Evolutionary conservation across 73 alveolate species (phyloP).

Genomic region (Paramecium sonneborni): DNA sequence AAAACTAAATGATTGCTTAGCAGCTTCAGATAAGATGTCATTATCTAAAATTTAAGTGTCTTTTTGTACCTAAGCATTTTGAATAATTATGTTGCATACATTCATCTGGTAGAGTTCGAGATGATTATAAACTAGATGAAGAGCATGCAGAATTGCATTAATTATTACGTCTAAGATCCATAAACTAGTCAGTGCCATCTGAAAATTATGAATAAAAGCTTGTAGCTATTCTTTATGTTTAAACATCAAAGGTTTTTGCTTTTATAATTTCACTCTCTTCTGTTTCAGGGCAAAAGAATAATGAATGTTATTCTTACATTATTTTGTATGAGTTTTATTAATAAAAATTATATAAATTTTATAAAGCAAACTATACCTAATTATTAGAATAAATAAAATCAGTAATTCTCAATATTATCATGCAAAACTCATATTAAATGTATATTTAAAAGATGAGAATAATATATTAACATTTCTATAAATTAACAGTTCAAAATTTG

Average conservation of each 20-base stretch:
- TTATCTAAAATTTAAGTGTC: not conserved
- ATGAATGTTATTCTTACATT: not conserved
- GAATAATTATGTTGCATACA: slow-evolving; percentile 23
- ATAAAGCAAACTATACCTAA: not conserved
- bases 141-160: slow-evolving; percentile 1
- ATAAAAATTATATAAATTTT: not conserved
- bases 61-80: not conserved
- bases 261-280: slow-evolving; percentile 5
- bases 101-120: slow-evolving; percentile 27
- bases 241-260: not conserved
- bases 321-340: not conserved
- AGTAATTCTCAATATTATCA: not conserved
- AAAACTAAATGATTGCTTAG: not conserved
- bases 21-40: not conserved
- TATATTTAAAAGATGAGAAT: not conserved
- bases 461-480: not conserved
- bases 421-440: not conserved
- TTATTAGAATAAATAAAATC: not conserved
- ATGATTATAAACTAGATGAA: not conserved
- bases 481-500: not conserved
- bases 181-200: not conserved
- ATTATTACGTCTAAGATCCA: not conserved
- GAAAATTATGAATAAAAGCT: slow-evolving; percentile 32
- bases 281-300: not conserved
- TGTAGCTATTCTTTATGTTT: not conserved